These are phyloP conservation scores for Linnemannia hyalina DNA, from an alignment of 192 early-diverging fungal genomes.

Conservation along the genomic window DNA sequence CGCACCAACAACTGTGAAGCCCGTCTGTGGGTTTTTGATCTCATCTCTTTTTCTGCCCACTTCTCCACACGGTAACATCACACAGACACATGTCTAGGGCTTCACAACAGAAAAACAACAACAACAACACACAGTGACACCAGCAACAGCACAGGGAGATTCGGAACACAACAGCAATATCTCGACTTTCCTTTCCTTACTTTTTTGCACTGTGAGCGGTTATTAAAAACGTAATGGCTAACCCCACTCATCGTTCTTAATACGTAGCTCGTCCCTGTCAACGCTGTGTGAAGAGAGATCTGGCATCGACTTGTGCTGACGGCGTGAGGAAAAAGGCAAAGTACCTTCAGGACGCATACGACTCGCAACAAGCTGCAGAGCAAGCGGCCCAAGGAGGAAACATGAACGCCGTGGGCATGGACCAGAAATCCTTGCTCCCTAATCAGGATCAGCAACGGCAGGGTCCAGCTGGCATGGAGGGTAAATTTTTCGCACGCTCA, in stretches of 20 bases:
- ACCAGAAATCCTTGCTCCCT: constrained; percentile 12
- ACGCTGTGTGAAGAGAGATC: constrained; percentile 87
- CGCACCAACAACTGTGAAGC: constrained; percentile 20
- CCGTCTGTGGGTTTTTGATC: constrained; percentile 19
- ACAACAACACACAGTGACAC: not conserved
- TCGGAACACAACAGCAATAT: not conserved
- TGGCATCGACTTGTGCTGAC: constrained; percentile 82
- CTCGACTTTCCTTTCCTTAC: not conserved
- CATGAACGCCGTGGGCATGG: constrained; percentile 9
- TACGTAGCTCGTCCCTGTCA: constrained; percentile 83
- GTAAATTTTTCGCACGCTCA: not conserved
- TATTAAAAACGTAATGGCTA: not conserved
- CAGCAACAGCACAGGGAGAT: not conserved
- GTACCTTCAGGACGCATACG: constrained; percentile 81
- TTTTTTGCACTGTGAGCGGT: not conserved
- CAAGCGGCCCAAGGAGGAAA: constrained; percentile 28
- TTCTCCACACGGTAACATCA: constrained; percentile 9
- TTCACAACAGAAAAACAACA: constrained; percentile 11
- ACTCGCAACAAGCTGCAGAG: constrained; percentile 53
- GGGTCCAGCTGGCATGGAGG: constrained; percentile 29
- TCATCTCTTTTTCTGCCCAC: constrained; percentile 17
- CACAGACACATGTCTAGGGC: constrained; percentile 32
- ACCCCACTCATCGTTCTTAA: not conserved
- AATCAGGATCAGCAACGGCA: constrained; percentile 39
- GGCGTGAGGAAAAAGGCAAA: constrained; percentile 93